phyloP scores from a whole-genome alignment of 108 stramenopile genomes.

The Heterococcus sp. region DNA sequence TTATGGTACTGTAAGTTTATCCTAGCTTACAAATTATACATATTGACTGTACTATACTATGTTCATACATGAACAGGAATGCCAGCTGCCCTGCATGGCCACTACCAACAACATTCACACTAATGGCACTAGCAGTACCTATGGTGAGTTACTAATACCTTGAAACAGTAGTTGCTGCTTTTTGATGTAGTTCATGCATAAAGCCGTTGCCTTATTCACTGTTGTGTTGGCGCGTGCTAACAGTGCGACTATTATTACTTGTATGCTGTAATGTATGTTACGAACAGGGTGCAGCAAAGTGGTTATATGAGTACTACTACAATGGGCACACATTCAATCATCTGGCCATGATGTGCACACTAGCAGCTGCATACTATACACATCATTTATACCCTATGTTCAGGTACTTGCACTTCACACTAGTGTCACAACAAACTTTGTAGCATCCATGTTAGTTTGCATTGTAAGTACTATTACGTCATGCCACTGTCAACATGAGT shows the following conservation, averaged over 20 bases:
- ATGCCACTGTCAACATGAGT: too few species aligned
- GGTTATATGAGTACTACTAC: neutral
- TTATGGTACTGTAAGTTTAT: neutral
- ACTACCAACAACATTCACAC: neutral
- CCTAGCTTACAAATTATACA: neutral
- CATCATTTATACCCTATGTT: neutral
- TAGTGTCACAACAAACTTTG: too few species aligned
- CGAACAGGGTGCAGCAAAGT: neutral
- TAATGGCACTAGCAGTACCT: neutral
- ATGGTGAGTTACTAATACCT: neutral
- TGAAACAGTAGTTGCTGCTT: neutral
- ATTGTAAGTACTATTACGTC: too few species aligned
- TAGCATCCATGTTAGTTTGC: too few species aligned
- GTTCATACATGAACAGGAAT: neutral
- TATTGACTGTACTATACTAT: neutral
- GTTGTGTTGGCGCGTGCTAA: neutral
- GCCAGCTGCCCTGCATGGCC: neutral
- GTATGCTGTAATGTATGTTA: neutral
- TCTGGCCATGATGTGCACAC: neutral
- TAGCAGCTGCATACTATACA: neutral
- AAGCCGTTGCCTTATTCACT: neutral
- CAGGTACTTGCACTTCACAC: too few species aligned
- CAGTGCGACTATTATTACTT: neutral
- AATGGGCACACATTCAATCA: too few species aligned
- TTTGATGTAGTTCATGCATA: neutral